These are phyloP conservation scores for Pseudogymnoascus sp. DNA, from an alignment of 2,329 filamentous ascomycete genomes.

Conservation along the genomic window DNA sequence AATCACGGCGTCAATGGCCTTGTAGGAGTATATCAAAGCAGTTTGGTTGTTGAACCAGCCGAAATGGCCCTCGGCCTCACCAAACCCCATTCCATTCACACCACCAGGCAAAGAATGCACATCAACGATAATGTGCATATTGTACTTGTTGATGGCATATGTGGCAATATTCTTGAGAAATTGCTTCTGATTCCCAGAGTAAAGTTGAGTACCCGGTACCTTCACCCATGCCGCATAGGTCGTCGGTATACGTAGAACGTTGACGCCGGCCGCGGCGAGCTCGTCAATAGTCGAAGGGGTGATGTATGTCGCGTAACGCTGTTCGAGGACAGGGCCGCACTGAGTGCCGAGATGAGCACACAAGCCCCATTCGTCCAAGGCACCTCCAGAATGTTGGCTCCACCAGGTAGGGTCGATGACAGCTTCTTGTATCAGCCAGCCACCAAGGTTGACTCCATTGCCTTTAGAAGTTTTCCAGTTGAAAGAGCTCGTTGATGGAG, in stretches of 20 bases:
- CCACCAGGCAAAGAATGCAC: slow-evolving; percentile 21
- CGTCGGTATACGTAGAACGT: slow-evolving; percentile 32
- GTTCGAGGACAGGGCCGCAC: slow-evolving; percentile 28
- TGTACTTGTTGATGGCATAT: slow-evolving; percentile 31
- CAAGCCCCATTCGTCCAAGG: slow-evolving; percentile 31
- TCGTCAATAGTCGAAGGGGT: slow-evolving; percentile 29
- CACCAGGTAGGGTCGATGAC: slow-evolving; percentile 27
- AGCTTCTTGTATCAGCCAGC: slow-evolving; percentile 30
- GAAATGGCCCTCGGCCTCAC: slow-evolving; percentile 28
- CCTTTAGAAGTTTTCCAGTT: slow-evolving; percentile 20
- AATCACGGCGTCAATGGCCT: slow-evolving; percentile 29
- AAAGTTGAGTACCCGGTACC: slow-evolving; percentile 29
- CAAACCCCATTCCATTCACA: slow-evolving; percentile 28
- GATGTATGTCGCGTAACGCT: slow-evolving; percentile 28
- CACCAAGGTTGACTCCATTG: slow-evolving; percentile 27
- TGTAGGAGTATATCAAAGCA: slow-evolving; percentile 29
- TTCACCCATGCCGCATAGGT: slow-evolving; percentile 34
- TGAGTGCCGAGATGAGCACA: slow-evolving; percentile 28
- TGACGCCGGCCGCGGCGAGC: slow-evolving; percentile 28
- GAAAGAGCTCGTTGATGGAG: background rate
- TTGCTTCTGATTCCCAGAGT: slow-evolving; percentile 29
- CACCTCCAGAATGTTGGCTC: slow-evolving; percentile 29
- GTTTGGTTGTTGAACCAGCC: slow-evolving; percentile 33
- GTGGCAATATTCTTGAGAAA: slow-evolving; percentile 28
- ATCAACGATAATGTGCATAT: slow-evolving; percentile 32